Percentiles rank a stretch among this genome's conserved stretches.
These are phyloP conservation scores for Halophytophthora batemanensis DNA, from an alignment of 352 stramenopile species.

Conservation along the genomic window DNA sequence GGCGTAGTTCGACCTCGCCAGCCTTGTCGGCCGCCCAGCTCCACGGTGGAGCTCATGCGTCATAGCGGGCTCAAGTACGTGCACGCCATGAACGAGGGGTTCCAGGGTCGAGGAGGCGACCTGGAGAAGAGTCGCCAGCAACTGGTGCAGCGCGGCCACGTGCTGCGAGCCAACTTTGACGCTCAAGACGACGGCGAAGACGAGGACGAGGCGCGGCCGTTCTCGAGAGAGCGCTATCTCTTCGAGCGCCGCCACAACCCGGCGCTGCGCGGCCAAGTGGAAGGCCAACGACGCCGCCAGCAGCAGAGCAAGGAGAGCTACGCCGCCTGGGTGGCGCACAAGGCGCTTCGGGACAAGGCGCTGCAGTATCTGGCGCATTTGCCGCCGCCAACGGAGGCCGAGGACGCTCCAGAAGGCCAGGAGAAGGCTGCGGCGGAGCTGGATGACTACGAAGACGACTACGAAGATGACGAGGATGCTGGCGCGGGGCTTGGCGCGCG, in stretches of 20 bases:
- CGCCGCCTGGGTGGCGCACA: slow-evolving; percentile 71
- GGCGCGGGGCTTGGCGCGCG: slow-evolving; percentile 10
- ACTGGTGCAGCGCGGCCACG: slow-evolving; percentile 72
- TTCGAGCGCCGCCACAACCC: slow-evolving; percentile 73
- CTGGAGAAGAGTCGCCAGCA: slow-evolving; percentile 76
- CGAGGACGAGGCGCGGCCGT: slow-evolving; percentile 31
- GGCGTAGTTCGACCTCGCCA: slow-evolving; percentile 54
- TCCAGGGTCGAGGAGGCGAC: slow-evolving; percentile 78
- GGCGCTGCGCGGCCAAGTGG: slow-evolving; percentile 47
- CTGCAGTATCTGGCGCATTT: slow-evolving; percentile 72
- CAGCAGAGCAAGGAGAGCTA: slow-evolving; percentile 76
- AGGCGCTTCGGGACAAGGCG: slow-evolving; percentile 75
- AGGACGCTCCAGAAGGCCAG: slow-evolving; percentile 13
- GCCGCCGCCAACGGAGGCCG: slow-evolving; percentile 35
- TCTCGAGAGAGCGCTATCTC: slow-evolving; percentile 67
- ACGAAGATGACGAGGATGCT: slow-evolving; percentile 26
- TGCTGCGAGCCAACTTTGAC: slow-evolving; percentile 75
- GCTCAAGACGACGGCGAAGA: slow-evolving; percentile 42
- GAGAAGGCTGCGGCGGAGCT: slow-evolving; percentile 20
- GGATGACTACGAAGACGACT: slow-evolving; percentile 24
- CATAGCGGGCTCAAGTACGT: slow-evolving; percentile 79
- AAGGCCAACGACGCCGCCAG: slow-evolving; percentile 34
- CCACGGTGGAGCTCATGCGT: slow-evolving; percentile 74
- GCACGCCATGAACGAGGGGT: slow-evolving; percentile 83
- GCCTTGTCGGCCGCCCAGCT: slow-evolving; percentile 55